Evolutionary conservation across 805 yeast species (phyloP), one percentile per base, ranked within the genome.

Genomic region (Cyberlindnera euphorbiiphila): DNA sequence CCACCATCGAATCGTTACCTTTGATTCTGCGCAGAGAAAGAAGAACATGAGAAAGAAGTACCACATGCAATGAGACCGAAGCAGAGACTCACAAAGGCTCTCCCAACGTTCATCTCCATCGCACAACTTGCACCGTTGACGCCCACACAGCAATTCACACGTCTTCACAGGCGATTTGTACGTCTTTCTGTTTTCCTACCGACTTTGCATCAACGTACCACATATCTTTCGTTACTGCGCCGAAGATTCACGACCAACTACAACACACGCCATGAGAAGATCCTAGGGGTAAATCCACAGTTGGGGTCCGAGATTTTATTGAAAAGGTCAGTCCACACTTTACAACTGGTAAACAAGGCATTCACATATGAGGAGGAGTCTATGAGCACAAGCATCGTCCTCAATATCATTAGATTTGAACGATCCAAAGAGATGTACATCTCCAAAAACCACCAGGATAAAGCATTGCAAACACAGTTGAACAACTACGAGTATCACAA

Each of bases 351-450:
- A 8, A 41, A 36, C 25, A 27, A 20, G 13, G 49, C 46, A 10
- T 36, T 45, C 25, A 14, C 30, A 2, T 39, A 29, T 29, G 32
- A 27, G 14, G 39, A 42, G n/a, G 11, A 10, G 17, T 28, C 29
- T 15, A 23, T 34, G 21, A 28, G 29, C 13, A 18, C 29, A 1
- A 18, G 24, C 6, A 34, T 47, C 2, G 23, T 47, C 14, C 26
- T 32, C 36, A 47, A 47, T 21, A 7, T 47, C 12, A 14, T 47
- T 3, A 26, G 36, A 14, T 14, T 32, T 15, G 51, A 47, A 17
- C 36, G 24, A 12, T 33, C 49, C 5, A 47, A 47, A 17, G 11
- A 9, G 24, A 13, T 12, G 9, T 38, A 19, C 23, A 11, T 36
- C 2, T 22, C 21, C 10, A 42, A 39, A 37, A 14, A 26, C 10